These are phyloP conservation scores for Capsicum pubescens DNA, from an alignment of 257 asterid genomes.

Conservation along the genomic window DNA sequence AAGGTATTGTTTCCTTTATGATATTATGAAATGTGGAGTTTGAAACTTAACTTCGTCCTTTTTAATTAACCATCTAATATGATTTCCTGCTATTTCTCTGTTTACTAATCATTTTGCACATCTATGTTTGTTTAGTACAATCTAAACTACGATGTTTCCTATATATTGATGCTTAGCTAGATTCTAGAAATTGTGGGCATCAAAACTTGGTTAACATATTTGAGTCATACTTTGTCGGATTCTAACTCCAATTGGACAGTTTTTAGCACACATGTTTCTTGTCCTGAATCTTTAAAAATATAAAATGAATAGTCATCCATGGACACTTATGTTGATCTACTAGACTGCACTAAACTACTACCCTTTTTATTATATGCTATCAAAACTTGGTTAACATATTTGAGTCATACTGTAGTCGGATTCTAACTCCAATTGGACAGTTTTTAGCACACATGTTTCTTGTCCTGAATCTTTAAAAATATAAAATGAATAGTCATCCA, in stretches of 20 bases:
- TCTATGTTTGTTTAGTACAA: conserved; percentile 15
- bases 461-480: neutral
- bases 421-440: neutral
- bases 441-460: neutral
- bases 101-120: conserved; percentile 9
- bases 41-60: neutral
- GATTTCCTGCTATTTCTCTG: neutral
- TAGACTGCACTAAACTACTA: conserved; percentile 2
- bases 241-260: neutral
- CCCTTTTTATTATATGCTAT: conserved; percentile 19
- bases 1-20: conserved; percentile 61
- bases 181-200: conserved; percentile 4
- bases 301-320: neutral
- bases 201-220: neutral
- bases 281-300: neutral
- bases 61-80: conserved; percentile 8
- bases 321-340: neutral
- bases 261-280: neutral
- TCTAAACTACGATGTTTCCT: neutral
- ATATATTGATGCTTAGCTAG: neutral
- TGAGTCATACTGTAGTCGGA: neutral
- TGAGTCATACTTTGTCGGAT: neutral
- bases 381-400: neutral
- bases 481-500: neutral
- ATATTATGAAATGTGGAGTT: conserved; percentile 21